Conservation (phyloP, 2,329 filamentous ascomycete genomes). For the Trichoderma breve region DNA sequence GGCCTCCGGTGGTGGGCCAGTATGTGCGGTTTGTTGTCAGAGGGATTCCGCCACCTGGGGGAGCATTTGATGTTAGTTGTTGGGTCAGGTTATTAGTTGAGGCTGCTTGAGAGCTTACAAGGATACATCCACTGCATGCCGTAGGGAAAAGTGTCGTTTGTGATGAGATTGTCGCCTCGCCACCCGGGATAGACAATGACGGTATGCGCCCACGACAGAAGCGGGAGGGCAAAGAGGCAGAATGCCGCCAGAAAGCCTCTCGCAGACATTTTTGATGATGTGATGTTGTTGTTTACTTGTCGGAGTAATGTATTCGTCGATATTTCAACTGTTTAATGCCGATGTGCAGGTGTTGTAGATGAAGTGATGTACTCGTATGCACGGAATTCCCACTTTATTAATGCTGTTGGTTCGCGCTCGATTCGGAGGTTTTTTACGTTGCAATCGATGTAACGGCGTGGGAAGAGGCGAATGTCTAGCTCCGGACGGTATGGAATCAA, state of each 20-base stretch:
- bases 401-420: not conserved
- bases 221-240: slow-evolving; percentile 8
- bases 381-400: not conserved
- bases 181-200: slow-evolving; percentile 84
- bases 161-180: slow-evolving; percentile 81
- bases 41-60: slow-evolving; percentile 75
- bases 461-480: not conserved
- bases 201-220: slow-evolving; percentile 54
- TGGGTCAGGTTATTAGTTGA: not conserved
- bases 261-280: not conserved
- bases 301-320: not conserved
- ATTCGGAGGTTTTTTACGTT: not conserved
- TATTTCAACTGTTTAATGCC: not conserved
- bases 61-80: not conserved
- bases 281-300: not conserved
- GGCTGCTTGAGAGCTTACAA: slow-evolving; percentile 65
- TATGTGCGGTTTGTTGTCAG: slow-evolving; percentile 80
- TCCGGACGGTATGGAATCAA: not conserved
- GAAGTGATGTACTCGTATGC: not conserved
- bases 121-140: slow-evolving; percentile 97
- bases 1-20: slow-evolving; percentile 86
- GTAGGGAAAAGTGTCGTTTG: slow-evolving; percentile 75
- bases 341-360: not conserved
- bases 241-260: not conserved
- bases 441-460: not conserved